phyloP scores from a whole-genome alignment of 805 yeast species.

The Cyberlindnera galapagoensis region DNA sequence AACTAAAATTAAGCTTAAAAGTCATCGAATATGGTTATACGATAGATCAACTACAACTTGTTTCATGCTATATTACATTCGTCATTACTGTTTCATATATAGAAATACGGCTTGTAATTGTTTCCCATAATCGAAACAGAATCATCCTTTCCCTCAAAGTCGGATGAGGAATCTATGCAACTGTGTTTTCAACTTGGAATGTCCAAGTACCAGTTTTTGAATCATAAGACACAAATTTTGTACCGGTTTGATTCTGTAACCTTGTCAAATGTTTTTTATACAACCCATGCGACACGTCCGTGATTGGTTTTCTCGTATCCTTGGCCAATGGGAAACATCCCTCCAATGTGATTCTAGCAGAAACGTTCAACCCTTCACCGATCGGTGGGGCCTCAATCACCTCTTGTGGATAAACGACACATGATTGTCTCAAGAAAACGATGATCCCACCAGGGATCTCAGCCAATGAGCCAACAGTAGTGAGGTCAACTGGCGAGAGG shows the following conservation, averaged over 20 bases:
- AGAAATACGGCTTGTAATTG: no score
- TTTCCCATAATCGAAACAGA: no score
- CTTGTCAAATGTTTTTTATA: slow-evolving; percentile 63
- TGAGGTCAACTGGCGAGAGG: slow-evolving; percentile 75
- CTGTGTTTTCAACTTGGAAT: slow-evolving; percentile 40
- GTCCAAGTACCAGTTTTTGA: slow-evolving; percentile 69
- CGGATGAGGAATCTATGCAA: no score
- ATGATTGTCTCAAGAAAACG: slow-evolving; percentile 50
- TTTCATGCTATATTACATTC: no score
- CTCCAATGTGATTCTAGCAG: slow-evolving; percentile 65
- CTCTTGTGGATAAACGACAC: slow-evolving; percentile 69
- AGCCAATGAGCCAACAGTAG: slow-evolving; percentile 53
- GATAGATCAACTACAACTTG: no score
- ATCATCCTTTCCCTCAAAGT: no score
- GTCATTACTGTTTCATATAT: no score
- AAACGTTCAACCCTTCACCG: slow-evolving; percentile 82
- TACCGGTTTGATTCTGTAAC: slow-evolving; percentile 51
- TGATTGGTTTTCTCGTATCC: slow-evolving; percentile 64
- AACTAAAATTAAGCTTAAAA: no score
- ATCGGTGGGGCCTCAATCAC: slow-evolving; percentile 46
- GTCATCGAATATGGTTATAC: no score
- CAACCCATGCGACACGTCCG: slow-evolving; percentile 69
- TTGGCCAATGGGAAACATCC: slow-evolving; percentile 77
- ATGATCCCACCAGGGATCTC: slow-evolving; percentile 63
- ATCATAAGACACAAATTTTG: slow-evolving; percentile 71